Percentiles rank a stretch among this genome's conserved stretches.
These are phyloP conservation scores for Aspergillus sp. DNA, from an alignment of 2,329 filamentous ascomycete species.

Conservation along the genomic window DNA sequence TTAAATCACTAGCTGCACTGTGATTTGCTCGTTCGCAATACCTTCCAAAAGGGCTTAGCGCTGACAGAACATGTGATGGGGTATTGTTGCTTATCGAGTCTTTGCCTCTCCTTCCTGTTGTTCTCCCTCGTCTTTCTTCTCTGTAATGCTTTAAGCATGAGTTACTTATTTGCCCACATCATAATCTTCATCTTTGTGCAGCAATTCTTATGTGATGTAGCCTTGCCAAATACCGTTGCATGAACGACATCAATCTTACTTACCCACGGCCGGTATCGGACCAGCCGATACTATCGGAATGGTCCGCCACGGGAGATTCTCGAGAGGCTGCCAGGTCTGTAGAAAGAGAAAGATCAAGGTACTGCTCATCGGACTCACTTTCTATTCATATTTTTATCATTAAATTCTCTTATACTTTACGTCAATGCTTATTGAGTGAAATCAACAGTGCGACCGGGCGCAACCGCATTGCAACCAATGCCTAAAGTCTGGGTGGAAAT, in stretches of 20 bases:
- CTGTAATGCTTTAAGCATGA: no score
- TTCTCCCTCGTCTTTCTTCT: not conserved
- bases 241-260: no score
- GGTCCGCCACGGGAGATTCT: constrained; percentile 58
- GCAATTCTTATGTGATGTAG: no score
- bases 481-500: constrained; percentile 16
- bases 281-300: not conserved
- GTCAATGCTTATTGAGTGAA: no score
- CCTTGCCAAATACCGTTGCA: not conserved
- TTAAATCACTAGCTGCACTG: not conserved
- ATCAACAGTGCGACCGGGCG: constrained; percentile 16
- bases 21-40: constrained; percentile 19
- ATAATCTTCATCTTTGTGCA: no score
- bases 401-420: no score
- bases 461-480: constrained; percentile 17
- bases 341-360: constrained; percentile 74
- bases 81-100: no score
- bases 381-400: no score
- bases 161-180: no score
- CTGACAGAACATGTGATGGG: not conserved
- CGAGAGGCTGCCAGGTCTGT: constrained; percentile 72
- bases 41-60: constrained; percentile 18
- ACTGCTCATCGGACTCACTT: constrained; percentile 27
- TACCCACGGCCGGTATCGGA: not conserved
- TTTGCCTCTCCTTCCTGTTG: not conserved